Conservation (phyloP, 331 rosid genomes). For the Malus hybrid region DNA sequence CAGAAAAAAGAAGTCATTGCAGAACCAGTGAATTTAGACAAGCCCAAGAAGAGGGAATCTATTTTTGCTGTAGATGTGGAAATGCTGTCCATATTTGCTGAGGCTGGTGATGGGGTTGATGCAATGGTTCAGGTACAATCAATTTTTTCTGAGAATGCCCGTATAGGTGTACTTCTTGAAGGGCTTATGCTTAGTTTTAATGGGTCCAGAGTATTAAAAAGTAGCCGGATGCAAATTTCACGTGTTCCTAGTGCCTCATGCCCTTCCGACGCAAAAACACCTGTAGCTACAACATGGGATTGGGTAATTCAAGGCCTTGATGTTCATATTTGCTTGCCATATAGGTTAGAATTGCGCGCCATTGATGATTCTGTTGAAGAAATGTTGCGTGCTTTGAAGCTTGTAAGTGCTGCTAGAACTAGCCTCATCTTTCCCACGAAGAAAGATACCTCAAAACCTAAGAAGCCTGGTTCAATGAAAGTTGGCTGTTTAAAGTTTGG, state of each 20-base stretch:
- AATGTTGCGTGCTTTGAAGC: constrained; percentile 81
- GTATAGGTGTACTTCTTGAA: constrained; percentile 93
- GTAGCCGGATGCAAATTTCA: constrained; percentile 97
- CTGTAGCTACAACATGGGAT: constrained; percentile 65
- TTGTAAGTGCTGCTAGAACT: constrained; percentile 72
- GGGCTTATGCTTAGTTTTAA: constrained; percentile 79
- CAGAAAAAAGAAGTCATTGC: constrained; percentile 45
- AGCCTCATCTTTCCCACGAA: constrained; percentile 66
- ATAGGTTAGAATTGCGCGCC: constrained; percentile 90
- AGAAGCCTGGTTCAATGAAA: constrained; percentile 59
- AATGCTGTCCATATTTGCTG: constrained; percentile 73
- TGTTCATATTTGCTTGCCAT: constrained; percentile 89
- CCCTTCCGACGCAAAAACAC: constrained; percentile 44
- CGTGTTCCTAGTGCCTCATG: constrained; percentile 71
- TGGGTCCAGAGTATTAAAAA: constrained; percentile 70
- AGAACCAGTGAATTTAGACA: constrained; percentile 55
- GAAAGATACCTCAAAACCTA: constrained; percentile 62
- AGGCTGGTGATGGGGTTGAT: constrained; percentile 93
- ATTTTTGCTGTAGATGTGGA: constrained; percentile 93
- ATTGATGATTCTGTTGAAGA: constrained; percentile 92
- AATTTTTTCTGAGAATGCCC: constrained; percentile 96
- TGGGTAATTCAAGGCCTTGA: constrained; percentile 95
- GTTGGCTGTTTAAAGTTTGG: constrained; percentile 83
- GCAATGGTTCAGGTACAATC: constrained; percentile 88
- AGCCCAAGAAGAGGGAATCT: constrained; percentile 79